phyloP scores from a whole-genome alignment of 1,139 yeast genomes.

The Zygoascus sp. region DNA sequence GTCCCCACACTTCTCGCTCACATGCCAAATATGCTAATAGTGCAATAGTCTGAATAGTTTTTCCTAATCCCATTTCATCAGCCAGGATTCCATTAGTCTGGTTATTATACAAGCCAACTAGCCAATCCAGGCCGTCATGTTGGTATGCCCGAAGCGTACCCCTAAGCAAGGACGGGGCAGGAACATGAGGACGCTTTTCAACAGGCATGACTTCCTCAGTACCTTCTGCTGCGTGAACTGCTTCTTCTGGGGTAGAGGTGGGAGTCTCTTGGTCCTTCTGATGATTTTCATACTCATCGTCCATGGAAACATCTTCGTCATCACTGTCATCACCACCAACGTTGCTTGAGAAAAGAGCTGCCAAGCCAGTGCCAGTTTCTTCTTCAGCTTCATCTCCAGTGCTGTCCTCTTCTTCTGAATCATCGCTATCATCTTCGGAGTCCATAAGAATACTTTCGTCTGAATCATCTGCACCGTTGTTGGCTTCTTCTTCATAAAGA shows the following conservation, averaged over 20 bases:
- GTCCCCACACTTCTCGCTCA: constrained; percentile 95
- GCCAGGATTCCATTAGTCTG: constrained; percentile 96
- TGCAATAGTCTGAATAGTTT: constrained; percentile 93
- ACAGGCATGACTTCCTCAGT: not conserved
- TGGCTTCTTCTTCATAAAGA: constrained; percentile 20
- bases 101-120: constrained; percentile 87
- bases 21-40: constrained; percentile 84
- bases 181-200: constrained; percentile 21
- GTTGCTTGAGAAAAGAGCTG: constrained; percentile 15
- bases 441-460: constrained; percentile 27
- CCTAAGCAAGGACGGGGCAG: constrained; percentile 49
- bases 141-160: constrained; percentile 90
- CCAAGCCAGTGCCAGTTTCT: constrained; percentile 15
- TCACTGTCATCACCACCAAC: constrained; percentile 26
- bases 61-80: constrained; percentile 98
- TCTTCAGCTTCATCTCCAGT: constrained; percentile 21
- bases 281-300: constrained; percentile 25
- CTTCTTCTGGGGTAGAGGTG: constrained; percentile 19
- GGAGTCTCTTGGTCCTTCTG: constrained; percentile 20
- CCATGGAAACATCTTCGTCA: constrained; percentile 22
- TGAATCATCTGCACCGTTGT: constrained; percentile 27
- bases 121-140: constrained; percentile 95
- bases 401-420: constrained; percentile 23
- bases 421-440: constrained; percentile 28
- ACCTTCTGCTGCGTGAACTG: not conserved